phyloP scores from a whole-genome alignment of 2,329 filamentous ascomycete genomes.

The Epichloe aotearoae region DNA sequence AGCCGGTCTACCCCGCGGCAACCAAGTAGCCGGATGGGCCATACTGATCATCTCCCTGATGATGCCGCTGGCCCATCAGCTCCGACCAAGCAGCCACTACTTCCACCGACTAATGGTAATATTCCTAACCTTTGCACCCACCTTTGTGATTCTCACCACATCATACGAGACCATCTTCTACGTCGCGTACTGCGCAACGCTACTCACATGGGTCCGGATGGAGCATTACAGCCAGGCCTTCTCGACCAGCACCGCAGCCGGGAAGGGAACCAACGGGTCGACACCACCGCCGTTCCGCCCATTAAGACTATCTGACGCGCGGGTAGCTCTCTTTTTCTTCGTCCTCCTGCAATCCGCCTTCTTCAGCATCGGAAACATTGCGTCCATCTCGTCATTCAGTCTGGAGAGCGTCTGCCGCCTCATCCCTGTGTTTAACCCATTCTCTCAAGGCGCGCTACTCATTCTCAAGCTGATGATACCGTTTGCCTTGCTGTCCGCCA shows the following conservation, averaged over 20 bases:
- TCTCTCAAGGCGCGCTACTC: conserved; percentile 77
- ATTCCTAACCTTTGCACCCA: conserved; percentile 84
- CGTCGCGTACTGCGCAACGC: conserved; percentile 67
- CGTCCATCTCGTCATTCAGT: conserved; percentile 85
- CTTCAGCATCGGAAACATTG: conserved; percentile 93
- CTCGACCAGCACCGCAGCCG: not conserved
- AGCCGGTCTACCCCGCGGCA: conserved; percentile 76
- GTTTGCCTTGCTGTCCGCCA: conserved; percentile 83
- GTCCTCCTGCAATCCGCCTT: conserved; percentile 90
- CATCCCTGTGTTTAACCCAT: conserved; percentile 85
- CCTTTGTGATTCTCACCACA: conserved; percentile 91
- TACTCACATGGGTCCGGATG: conserved; percentile 70
- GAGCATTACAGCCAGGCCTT: not conserved
- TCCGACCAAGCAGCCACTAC: conserved; percentile 76
- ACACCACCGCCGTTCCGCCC: conserved; percentile 32
- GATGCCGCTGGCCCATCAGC: conserved; percentile 67
- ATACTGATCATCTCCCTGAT: conserved; percentile 61
- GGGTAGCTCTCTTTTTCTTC: conserved; percentile 89
- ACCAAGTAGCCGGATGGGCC: conserved; percentile 75
- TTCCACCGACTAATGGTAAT: conserved; percentile 78
- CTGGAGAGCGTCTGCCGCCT: conserved; percentile 80
- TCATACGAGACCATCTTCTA: conserved; percentile 97
- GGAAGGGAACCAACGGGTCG: conserved; percentile 14
- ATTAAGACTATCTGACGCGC: conserved; percentile 68
- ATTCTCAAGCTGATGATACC: conserved; percentile 85